These are phyloP conservation scores for Wallacemonas collosoma DNA, from an alignment of 208 protist genomes.

Conservation along the genomic window DNA sequence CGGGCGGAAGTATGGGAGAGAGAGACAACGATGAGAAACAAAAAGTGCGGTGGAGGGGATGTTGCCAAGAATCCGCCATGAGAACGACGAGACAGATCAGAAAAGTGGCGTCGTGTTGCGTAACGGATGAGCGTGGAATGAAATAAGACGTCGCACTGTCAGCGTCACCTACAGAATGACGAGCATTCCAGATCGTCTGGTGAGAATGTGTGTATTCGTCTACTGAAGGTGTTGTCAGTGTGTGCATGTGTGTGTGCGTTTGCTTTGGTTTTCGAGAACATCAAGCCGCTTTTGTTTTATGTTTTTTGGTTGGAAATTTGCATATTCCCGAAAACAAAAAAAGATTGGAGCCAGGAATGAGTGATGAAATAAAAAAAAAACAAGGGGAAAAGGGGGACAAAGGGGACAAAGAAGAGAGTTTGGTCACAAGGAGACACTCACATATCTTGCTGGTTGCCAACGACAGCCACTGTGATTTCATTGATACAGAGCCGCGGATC, in stretches of 20 bases:
- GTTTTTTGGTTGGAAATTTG: no score
- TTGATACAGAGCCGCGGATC: neutral
- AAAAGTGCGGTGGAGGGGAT: no score
- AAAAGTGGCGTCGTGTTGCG: no score
- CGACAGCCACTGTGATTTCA: conserved; percentile 1
- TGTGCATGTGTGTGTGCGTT: no score
- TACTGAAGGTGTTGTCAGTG: no score
- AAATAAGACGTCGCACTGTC: no score
- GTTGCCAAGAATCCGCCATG: neutral
- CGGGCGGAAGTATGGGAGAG: neutral
- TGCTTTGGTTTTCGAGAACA: no score
- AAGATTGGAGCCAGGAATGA: neutral
- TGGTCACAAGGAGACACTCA: neutral
- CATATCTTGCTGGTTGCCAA: neutral
- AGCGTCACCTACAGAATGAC: no score
- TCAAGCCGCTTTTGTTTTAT: no score
- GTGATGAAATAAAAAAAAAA: conserved; percentile 4
- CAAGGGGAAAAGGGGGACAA: neutral
- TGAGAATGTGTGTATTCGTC: no score
- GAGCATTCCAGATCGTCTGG: no score
- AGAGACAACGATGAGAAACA: conserved; percentile 9
- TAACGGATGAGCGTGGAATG: no score
- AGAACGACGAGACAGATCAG: neutral
- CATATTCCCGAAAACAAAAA: neutral
- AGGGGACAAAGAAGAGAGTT: neutral